These are phyloP conservation scores for Fennellomyces sp. DNA, from an alignment of 371 early-diverging fungal species.

Conservation along the genomic window DNA sequence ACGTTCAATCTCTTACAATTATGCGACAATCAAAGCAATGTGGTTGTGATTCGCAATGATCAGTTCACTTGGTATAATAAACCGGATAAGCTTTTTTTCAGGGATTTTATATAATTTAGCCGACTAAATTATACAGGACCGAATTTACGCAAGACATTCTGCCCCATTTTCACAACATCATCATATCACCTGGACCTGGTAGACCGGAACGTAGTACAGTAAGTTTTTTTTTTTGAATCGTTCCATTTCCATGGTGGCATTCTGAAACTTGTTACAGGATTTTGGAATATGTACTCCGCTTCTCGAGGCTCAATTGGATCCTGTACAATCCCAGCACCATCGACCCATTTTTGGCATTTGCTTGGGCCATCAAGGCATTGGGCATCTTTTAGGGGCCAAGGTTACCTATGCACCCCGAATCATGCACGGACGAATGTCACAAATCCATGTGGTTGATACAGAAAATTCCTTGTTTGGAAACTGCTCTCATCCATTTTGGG, in stretches of 20 bases:
- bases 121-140: too few relatives aligned
- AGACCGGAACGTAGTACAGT: slow-evolving; percentile 55
- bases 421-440: slow-evolving; percentile 87
- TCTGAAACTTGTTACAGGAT: slow-evolving; percentile 52
- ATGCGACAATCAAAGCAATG: slow-evolving; percentile 48
- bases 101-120: too few relatives aligned
- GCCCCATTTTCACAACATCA: slow-evolving; percentile 86
- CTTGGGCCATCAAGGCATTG: slow-evolving; percentile 96
- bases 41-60: slow-evolving; percentile 90
- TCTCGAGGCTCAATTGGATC: slow-evolving; percentile 54
- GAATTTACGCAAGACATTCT: slow-evolving; percentile 59
- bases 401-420: slow-evolving; percentile 72
- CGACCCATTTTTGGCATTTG: slow-evolving; percentile 97
- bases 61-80: slow-evolving; percentile 75
- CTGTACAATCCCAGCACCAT: slow-evolving; percentile 24
- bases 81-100: too few relatives aligned
- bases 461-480: slow-evolving; percentile 52
- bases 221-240: slow-evolving; percentile 4
- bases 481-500: slow-evolving; percentile 70
- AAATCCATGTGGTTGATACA: slow-evolving; percentile 45
- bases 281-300: slow-evolving; percentile 82
- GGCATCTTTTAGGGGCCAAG: slow-evolving; percentile 77
- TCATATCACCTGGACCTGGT: slow-evolving; percentile 96
- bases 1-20: slow-evolving; percentile 92
- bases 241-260: slow-evolving; percentile 1